Conservation (phyloP, 2,329 filamentous ascomycete species). For the Fusarium sp. region DNA sequence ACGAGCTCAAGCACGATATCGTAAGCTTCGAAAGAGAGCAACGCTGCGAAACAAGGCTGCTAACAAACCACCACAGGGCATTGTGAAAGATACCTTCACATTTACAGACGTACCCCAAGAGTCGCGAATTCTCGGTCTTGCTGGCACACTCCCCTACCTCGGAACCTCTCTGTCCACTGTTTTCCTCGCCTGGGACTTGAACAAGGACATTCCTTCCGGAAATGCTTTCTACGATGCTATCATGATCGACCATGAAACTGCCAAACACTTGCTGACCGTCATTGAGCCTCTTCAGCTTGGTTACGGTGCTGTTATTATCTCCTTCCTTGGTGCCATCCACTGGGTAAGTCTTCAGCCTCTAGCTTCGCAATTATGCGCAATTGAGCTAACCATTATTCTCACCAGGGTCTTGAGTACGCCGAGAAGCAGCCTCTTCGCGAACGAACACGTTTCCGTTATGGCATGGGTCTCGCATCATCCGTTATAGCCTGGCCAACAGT, state of each 20-base stretch:
- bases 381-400: background rate
- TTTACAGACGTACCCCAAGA: constrained; percentile 74
- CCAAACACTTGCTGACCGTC: constrained; percentile 76
- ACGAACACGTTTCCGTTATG: constrained; percentile 83
- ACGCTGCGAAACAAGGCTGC: background rate
- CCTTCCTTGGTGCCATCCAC: constrained; percentile 92
- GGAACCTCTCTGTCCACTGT: constrained; percentile 86
- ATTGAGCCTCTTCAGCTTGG: constrained; percentile 91
- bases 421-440: constrained; percentile 69
- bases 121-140: constrained; percentile 76
- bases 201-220: constrained; percentile 72
- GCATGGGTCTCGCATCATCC: constrained; percentile 83
- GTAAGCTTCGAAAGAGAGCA: constrained; percentile 58
- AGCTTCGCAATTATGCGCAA: background rate
- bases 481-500: constrained; percentile 91
- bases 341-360: constrained; percentile 65
- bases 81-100: constrained; percentile 77
- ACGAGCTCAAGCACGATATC: constrained; percentile 62
- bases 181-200: constrained; percentile 85
- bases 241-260: constrained; percentile 76
- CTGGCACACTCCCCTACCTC: constrained; percentile 87
- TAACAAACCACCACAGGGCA: constrained; percentile 58
- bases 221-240: constrained; percentile 64
- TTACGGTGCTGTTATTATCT: constrained; percentile 92
- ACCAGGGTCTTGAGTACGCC: constrained; percentile 81